Base-by-base conservation (phyloP, 345 rosid genomes). In the Clausena lansium region DNA sequence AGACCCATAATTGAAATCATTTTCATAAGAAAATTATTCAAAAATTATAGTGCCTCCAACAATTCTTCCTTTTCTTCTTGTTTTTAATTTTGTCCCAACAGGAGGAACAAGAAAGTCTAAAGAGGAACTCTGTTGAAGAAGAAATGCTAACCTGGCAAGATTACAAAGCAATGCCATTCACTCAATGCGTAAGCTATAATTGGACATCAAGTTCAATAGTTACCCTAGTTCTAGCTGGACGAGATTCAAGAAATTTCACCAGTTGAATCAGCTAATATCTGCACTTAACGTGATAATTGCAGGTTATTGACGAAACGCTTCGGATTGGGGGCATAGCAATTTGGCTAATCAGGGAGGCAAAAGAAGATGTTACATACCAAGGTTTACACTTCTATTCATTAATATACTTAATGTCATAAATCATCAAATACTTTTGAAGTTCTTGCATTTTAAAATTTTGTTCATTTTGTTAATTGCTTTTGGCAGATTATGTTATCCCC, bases 321-420 rank as follows among this genome's bases (percentile, higher is more conserved):
- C 84, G 98, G 24, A 87, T 92, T 13, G 97, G 94, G 1, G 98
- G 98, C 13, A 94, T 94, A 35, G 97, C 98, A 8, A 94, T 94
- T 33, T 94, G 98, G 98, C 70, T 94, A 54, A 86, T 94, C 91
- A 94, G 98, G 82, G 94, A 91, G 82, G 92, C 98, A 2, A 92
- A 84, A 77, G 91, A 89, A 83, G 96, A 94, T 76, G 92, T 94
- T 19, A 41, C 77, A 45, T 94, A 89, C 73, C 87, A 91, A 87
- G 97, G 97, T 57, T 33, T 15, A 2, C 35, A 39, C 50, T 7
- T 9, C 22, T n/a, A 11, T 57, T 58, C 36, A 27, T 24, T 52
- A 6, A 33, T 24, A 22, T n/a, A 22, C 0, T 36, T 66, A 19
- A 14, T 9, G 24, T n/a, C 27, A 33, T 65, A 27, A 13, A 61